Conservation (phyloP, 768 basidiomycete genomes). For the Rhizopogon sp. region DNA sequence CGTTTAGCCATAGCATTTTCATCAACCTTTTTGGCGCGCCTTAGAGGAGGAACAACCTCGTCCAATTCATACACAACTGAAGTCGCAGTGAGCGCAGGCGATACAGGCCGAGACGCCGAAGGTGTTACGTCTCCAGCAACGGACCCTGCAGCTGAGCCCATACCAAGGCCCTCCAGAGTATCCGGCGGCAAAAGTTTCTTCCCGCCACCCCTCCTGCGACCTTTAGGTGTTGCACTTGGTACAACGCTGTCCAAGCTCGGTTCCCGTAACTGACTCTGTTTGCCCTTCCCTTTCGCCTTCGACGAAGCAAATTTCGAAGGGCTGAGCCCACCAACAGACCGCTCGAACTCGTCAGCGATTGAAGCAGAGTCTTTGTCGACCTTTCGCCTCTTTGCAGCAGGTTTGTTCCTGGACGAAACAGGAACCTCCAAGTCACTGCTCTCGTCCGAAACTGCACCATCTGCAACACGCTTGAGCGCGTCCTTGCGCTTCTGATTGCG, state of each 20-base stretch:
- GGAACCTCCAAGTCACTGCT: constrained; percentile 54
- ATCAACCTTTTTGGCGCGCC: constrained; percentile 73
- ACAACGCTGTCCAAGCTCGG: constrained; percentile 50
- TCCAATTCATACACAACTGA: constrained; percentile 70
- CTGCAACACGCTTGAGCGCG: constrained; percentile 44
- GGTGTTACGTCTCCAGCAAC: constrained; percentile 70
- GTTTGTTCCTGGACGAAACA: constrained; percentile 31
- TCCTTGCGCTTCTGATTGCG: constrained; percentile 38
- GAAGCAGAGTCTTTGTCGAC: constrained; percentile 39
- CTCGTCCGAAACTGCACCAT: constrained; percentile 47
- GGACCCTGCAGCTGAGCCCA: constrained; percentile 44
- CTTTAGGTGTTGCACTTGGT: constrained; percentile 40
- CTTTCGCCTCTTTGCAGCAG: constrained; percentile 58
- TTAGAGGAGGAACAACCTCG: constrained; percentile 64
- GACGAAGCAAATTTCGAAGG: constrained; percentile 30
- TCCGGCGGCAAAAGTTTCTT: constrained; percentile 56
- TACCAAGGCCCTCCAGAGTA: constrained; percentile 40
- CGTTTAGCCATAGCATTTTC: constrained; percentile 69
- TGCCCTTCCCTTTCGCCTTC: constrained; percentile 49
- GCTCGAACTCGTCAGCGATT: constrained; percentile 46
- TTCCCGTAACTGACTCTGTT: constrained; percentile 43
- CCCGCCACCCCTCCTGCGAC: constrained; percentile 52
- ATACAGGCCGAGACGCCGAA: constrained; percentile 61
- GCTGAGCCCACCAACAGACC: constrained; percentile 33
- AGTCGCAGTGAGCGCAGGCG: constrained; percentile 50